Conservation (phyloP, 192 early-diverging fungal genomes). For the Coemansia sp. region DNA sequence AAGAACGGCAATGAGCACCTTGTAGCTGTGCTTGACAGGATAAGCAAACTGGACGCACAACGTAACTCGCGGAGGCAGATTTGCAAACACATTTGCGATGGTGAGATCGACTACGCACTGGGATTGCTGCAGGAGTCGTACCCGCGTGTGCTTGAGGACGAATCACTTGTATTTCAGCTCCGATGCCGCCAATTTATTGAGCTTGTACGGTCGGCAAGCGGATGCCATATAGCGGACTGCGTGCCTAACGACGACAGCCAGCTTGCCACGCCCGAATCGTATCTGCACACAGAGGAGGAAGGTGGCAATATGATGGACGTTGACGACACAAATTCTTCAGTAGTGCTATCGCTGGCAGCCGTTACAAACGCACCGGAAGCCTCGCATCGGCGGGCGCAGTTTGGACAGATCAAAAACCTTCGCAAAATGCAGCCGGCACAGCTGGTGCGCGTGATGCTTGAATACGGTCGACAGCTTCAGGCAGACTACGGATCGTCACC, state of each 20-base stretch:
- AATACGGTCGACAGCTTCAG: conserved; percentile 62
- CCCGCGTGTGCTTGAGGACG: conserved; percentile 69
- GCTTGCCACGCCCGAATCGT: conserved; percentile 21
- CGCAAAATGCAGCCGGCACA: conserved; percentile 30
- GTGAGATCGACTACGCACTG: conserved; percentile 78
- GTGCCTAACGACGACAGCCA: conserved; percentile 39
- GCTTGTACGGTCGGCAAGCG: conserved; percentile 62
- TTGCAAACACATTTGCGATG: conserved; percentile 62
- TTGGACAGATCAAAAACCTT: conserved; percentile 35
- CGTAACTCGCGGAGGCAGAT: conserved; percentile 51
- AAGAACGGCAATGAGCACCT: conserved; percentile 11
- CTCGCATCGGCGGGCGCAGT: conserved; percentile 13
- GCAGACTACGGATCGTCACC: conserved; percentile 56
- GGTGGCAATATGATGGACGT: conserved; percentile 56
- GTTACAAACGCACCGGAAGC: conserved; percentile 40
- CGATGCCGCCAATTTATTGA: conserved; percentile 88
- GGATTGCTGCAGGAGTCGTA: conserved; percentile 66
- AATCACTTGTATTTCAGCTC: conserved; percentile 73
- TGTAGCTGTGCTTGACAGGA: conserved; percentile 19
- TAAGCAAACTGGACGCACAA: conserved; percentile 38
- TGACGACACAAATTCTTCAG: conserved; percentile 41
- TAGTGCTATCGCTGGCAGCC: conserved; percentile 33
- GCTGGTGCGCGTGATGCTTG: conserved; percentile 50
- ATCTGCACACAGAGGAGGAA: not conserved
- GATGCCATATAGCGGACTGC: conserved; percentile 33